phyloP scores from a whole-genome alignment of 805 yeast genomes.

The Metschnikowia proteae region DNA sequence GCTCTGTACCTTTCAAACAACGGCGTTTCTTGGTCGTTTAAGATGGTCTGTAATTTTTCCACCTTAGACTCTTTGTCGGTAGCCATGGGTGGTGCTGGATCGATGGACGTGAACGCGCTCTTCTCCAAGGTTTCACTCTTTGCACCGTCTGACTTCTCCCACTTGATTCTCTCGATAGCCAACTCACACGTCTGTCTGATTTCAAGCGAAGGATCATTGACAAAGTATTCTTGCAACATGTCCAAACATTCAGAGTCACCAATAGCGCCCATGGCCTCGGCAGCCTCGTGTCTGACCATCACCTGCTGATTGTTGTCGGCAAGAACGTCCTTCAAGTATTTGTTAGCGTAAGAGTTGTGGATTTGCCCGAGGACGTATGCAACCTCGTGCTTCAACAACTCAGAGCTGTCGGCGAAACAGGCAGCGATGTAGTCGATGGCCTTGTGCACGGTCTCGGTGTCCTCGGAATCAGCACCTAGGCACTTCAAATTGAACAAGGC shows the following conservation, averaged over 20 bases:
- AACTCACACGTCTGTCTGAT: constrained; percentile 97
- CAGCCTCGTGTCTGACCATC: constrained; percentile 99
- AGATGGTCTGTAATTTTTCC: constrained; percentile 57
- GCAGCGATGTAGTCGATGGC: constrained; percentile 84
- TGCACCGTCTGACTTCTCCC: constrained; percentile 74
- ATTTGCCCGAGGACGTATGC: constrained; percentile 98
- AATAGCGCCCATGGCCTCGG: constrained; percentile 96
- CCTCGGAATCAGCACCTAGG: constrained; percentile 68
- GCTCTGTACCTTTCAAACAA: constrained; percentile 95
- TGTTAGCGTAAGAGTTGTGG: constrained; percentile 74
- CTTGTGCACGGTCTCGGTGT: constrained; percentile 49
- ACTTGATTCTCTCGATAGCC: constrained; percentile 89
- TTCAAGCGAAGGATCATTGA: constrained; percentile 77
- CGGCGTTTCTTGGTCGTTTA: constrained; percentile 74
- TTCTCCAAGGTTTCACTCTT: constrained; percentile 67
- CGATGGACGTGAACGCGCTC: constrained; percentile 82
- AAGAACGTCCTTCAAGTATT: constrained; percentile 69
- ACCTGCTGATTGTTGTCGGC: constrained; percentile 65
- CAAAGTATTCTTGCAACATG: constrained; percentile 57
- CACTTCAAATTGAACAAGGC: constrained; percentile 90
- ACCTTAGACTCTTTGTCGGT: constrained; percentile 50
- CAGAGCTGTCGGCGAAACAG: constrained; percentile 77
- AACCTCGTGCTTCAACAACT: constrained; percentile 92
- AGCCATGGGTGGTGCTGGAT: constrained; percentile 98
- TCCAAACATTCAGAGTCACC: constrained; percentile 74